These are phyloP conservation scores for Calonectria hawksworthii DNA, from an alignment of 2,329 filamentous ascomycete species.

Conservation along the genomic window DNA sequence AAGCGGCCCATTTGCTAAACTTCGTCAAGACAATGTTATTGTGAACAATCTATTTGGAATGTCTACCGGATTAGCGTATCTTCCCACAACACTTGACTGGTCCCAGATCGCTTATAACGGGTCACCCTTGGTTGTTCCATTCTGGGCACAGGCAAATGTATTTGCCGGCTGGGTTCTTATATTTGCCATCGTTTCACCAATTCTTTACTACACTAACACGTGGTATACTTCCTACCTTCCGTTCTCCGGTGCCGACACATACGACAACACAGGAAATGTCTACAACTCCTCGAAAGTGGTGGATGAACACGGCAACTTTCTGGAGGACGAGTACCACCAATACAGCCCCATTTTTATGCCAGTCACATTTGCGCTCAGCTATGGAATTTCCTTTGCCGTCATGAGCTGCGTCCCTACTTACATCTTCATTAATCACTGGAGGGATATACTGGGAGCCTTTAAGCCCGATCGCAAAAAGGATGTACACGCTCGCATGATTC, in stretches of 20 bases:
- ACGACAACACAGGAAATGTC: slow-evolving; percentile 30
- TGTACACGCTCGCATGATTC: slow-evolving; percentile 53
- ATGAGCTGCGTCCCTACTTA: slow-evolving; percentile 32
- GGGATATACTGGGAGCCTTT: slow-evolving; percentile 25
- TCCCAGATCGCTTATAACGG: slow-evolving; percentile 33
- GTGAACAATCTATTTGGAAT: slow-evolving; percentile 35
- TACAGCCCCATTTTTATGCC: slow-evolving; percentile 36
- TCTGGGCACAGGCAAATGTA: slow-evolving; percentile 33
- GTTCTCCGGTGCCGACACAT: slow-evolving; percentile 31
- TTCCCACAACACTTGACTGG: slow-evolving; percentile 32
- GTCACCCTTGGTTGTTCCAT: slow-evolving; percentile 30
- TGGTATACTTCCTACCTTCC: slow-evolving; percentile 57
- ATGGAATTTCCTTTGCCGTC: slow-evolving; percentile 30
- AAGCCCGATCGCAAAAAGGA: slow-evolving; percentile 45
- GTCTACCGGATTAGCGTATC: slow-evolving; percentile 27
- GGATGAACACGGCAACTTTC: slow-evolving; percentile 29
- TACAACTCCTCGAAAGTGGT: slow-evolving; percentile 32
- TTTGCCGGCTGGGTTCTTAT: slow-evolving; percentile 30
- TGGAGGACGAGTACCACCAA: slow-evolving; percentile 21
- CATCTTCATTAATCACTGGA: slow-evolving; percentile 33
- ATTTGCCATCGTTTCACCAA: slow-evolving; percentile 29
- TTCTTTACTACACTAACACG: slow-evolving; percentile 57
- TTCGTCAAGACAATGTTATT: slow-evolving; percentile 20
- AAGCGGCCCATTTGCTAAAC: not conserved
- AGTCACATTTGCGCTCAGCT: slow-evolving; percentile 24